Conservation (phyloP, 108 stramenopile genomes). For the Cyclotella cryptica region DNA sequence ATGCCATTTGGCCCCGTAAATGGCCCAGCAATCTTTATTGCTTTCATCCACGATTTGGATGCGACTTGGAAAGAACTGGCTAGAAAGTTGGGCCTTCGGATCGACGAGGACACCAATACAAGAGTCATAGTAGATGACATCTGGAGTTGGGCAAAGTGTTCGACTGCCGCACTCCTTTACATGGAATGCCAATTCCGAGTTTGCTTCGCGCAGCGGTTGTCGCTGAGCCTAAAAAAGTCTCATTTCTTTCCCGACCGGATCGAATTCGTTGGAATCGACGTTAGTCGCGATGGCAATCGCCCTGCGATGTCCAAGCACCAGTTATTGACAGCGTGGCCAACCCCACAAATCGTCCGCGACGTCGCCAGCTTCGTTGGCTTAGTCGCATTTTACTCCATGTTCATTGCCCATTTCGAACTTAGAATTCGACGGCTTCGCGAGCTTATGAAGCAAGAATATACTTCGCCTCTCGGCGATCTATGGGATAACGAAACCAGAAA, state of each 20-base stretch:
- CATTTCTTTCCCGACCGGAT: conserved; percentile 7
- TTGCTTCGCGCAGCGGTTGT: not conserved
- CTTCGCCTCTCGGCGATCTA: not conserved
- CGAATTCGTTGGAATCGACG: conserved; percentile 6
- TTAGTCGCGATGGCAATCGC: not conserved
- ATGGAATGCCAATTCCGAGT: not conserved
- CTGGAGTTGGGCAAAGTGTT: not conserved
- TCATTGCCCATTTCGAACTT: conserved; percentile 15
- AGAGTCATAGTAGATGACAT: not conserved
- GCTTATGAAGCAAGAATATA: not conserved
- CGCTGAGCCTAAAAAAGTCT: conserved; percentile 14
- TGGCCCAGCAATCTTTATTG: conserved; percentile 3
- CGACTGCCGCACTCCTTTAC: not conserved
- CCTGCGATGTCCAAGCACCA: conserved; percentile 3
- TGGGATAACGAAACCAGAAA: not conserved
- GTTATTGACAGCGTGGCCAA: conserved; percentile 1
- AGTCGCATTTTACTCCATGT: not conserved
- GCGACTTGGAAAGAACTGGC: not conserved
- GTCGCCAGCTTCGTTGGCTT: conserved; percentile 25
- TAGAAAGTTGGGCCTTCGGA: not conserved
- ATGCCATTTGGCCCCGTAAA: too few species aligned
- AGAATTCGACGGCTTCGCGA: not conserved
- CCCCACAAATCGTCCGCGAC: conserved; percentile 13
- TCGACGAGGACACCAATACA: too few species aligned
- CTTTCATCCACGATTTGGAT: conserved; percentile 8